Percentiles rank a stretch among this genome's conserved stretches.
Evolutionary conservation across 805 yeast genomes (phyloP).

Genomic region (Cyberlindnera samutprakarnensis): DNA sequence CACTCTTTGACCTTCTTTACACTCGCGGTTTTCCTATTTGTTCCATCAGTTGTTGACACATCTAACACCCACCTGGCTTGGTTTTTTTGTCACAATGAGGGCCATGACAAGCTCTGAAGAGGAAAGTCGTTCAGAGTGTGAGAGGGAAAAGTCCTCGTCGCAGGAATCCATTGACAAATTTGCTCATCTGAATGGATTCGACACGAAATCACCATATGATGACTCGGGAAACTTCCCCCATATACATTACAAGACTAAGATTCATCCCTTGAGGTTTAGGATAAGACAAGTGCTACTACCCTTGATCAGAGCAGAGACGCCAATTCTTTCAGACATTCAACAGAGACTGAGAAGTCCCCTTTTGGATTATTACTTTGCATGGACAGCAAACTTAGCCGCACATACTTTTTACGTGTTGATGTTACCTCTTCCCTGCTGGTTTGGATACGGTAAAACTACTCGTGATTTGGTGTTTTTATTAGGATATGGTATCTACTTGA

Average conservation of each 20-base stretch:
- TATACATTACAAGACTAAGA: slow-evolving; percentile 53
- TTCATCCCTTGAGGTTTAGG: slow-evolving; percentile 48
- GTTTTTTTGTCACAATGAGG: background rate
- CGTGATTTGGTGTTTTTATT: slow-evolving; percentile 65
- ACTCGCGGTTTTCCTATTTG: no score
- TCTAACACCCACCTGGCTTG: no score
- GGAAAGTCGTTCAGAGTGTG: no score
- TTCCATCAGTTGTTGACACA: no score
- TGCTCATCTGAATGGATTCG: slow-evolving; percentile 21
- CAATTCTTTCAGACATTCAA: slow-evolving; percentile 52
- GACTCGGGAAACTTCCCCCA: slow-evolving; percentile 75
- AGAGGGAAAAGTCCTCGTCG: no score
- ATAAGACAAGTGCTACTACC: slow-evolving; percentile 50
- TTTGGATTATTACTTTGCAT: slow-evolving; percentile 72
- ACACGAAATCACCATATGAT: slow-evolving; percentile 18
- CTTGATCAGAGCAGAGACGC: slow-evolving; percentile 57
- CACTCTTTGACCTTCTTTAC: no score
- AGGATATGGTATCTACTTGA: slow-evolving; percentile 50
- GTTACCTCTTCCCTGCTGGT: slow-evolving; percentile 83
- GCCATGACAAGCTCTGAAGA: no score
- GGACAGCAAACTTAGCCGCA: slow-evolving; percentile 84
- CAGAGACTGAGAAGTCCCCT: slow-evolving; percentile 34
- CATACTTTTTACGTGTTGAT: slow-evolving; percentile 90
- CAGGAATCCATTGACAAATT: slow-evolving; percentile 14
- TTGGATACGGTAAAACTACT: slow-evolving; percentile 50